Conservation (phyloP, 495 filamentous ascomycete genomes). For the Trichoderma asperelloides region DNA sequence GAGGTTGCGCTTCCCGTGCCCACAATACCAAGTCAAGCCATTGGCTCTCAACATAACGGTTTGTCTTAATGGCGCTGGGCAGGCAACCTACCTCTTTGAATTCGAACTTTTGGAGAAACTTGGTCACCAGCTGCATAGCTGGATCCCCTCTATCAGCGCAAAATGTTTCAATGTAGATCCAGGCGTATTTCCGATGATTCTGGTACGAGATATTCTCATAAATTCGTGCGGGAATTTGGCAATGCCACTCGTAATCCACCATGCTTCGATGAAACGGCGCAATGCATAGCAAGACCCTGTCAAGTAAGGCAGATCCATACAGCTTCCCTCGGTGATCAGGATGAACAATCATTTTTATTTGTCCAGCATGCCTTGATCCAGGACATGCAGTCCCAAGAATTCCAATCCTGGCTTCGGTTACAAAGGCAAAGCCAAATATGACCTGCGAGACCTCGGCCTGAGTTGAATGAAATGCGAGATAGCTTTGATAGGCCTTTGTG, state of each 20-base stretch:
- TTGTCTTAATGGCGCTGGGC: not conserved
- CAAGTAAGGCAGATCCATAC: slow-evolving; percentile 28
- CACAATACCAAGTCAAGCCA: slow-evolving; percentile 9
- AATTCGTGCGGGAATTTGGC: not conserved
- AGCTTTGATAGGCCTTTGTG: not conserved
- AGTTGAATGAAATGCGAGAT: not conserved
- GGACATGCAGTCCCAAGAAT: slow-evolving; percentile 15
- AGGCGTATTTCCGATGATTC: slow-evolving; percentile 4
- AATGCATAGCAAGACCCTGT: slow-evolving; percentile 21
- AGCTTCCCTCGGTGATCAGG: slow-evolving; percentile 24
- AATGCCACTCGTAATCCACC: slow-evolving; percentile 6
- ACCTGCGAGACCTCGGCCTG: not conserved
- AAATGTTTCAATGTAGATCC: slow-evolving; percentile 6
- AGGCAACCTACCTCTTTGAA: not conserved
- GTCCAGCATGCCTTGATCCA: slow-evolving; percentile 19
- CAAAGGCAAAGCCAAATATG: slow-evolving; percentile 29
- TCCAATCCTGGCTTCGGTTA: slow-evolving; percentile 21
- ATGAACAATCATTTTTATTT: slow-evolving; percentile 27
- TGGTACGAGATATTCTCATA: not conserved
- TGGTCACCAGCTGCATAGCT: not conserved
- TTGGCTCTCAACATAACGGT: not conserved
- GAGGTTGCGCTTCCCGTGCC: not conserved
- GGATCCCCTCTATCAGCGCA: not conserved
- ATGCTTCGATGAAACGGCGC: not conserved
- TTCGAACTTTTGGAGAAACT: slow-evolving; percentile 4